Evolutionary conservation across 2,329 filamentous ascomycete genomes (phyloP).

Genomic region (Pseudogymnoascus sp.): DNA sequence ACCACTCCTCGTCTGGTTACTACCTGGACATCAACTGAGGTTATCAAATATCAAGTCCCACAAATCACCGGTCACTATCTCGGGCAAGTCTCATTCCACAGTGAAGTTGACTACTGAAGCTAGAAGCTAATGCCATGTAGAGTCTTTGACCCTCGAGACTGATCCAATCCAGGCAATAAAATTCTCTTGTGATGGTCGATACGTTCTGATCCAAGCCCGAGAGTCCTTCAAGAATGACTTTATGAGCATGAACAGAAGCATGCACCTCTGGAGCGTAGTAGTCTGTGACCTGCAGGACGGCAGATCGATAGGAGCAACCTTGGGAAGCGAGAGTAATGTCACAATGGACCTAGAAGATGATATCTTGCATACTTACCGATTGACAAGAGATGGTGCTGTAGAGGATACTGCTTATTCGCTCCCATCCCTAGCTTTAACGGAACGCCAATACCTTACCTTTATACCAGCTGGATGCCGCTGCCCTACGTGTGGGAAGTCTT

Average conservation of each 20-base stretch:
- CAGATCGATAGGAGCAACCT: background rate
- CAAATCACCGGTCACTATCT: constrained; percentile 4
- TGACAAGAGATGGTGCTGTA: constrained; percentile 10
- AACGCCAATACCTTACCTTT: constrained; percentile 9
- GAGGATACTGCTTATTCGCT: constrained; percentile 5
- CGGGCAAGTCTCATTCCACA: background rate
- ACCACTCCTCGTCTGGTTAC: constrained; percentile 9
- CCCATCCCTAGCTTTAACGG: background rate
- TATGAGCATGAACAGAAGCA: background rate
- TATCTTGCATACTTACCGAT: background rate
- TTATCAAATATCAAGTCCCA: constrained; percentile 5
- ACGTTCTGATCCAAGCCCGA: constrained; percentile 5
- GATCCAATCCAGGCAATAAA: constrained; percentile 4
- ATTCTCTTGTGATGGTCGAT: constrained; percentile 8
- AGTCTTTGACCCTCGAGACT: constrained; percentile 4
- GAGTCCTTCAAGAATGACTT: background rate
- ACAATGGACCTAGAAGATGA: constrained; percentile 5
- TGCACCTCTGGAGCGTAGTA: background rate
- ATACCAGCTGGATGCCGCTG: constrained; percentile 7
- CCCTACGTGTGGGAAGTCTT: constrained; percentile 2
- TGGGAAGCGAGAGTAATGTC: background rate
- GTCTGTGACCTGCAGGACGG: constrained; percentile 7
- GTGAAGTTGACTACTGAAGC: background rate
- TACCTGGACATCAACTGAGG: constrained; percentile 9
- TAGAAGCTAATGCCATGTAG: background rate